Percentiles rank a stretch among this genome's conserved stretches.
Evolutionary conservation across 805 yeast species (phyloP).

Genomic region (Starmerella floris): DNA sequence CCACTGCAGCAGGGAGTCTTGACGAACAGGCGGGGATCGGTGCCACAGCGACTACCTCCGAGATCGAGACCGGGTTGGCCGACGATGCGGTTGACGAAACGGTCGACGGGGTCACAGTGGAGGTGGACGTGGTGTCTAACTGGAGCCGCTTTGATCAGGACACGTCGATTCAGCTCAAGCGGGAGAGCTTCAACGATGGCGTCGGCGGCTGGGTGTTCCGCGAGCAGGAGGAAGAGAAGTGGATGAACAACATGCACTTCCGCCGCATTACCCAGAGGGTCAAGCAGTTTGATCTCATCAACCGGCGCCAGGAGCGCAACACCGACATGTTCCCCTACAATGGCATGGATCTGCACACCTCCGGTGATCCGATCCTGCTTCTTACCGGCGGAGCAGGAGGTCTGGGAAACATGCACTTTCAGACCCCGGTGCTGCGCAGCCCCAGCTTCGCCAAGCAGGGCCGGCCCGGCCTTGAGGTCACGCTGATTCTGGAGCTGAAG

Average conservation of each 20-base stretch:
- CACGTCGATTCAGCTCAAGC: conserved; percentile 37
- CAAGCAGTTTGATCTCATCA: conserved; percentile 46
- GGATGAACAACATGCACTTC: conserved; percentile 54
- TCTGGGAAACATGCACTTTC: conserved; percentile 89
- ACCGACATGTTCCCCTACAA: conserved; percentile 62
- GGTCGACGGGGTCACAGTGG: background rate
- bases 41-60: too few species aligned
- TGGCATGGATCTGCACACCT: conserved; percentile 61
- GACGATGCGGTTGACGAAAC: background rate
- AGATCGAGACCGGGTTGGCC: background rate
- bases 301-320: conserved; percentile 42
- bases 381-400: conserved; percentile 88
- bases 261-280: conserved; percentile 49
- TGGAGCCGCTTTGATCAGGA: conserved; percentile 18
- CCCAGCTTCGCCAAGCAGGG: conserved; percentile 83
- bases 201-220: conserved; percentile 75
- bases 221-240: conserved; percentile 62
- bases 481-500: conserved; percentile 70
- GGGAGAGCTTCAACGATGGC: conserved; percentile 54
- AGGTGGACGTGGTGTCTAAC: conserved; percentile 18
- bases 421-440: conserved; percentile 68
- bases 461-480: conserved; percentile 49
- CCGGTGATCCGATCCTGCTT: conserved; percentile 53
- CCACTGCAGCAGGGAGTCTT: too few species aligned
- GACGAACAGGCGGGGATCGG: too few species aligned